Evolutionary conservation across 2,329 filamentous ascomycete genomes (phyloP).

Genomic region (Arthrobotrys musiformis): DNA sequence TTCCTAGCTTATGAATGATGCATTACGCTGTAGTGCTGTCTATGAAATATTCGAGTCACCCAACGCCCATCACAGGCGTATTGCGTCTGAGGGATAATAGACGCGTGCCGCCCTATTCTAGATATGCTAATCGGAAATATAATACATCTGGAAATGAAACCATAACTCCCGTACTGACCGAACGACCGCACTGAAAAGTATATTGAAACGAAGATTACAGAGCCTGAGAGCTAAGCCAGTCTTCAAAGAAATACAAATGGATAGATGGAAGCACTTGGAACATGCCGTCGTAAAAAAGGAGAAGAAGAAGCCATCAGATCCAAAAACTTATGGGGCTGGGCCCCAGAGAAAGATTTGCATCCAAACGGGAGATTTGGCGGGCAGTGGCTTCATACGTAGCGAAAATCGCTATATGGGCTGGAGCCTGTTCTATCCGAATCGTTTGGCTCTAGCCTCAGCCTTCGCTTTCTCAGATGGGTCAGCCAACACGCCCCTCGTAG

Average conservation of each 20-base stretch:
- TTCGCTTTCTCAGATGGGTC: slow-evolving; percentile 54
- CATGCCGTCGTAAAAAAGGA: background rate
- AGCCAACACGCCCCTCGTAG: slow-evolving; percentile 23
- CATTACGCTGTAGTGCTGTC: background rate
- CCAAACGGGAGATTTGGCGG: background rate
- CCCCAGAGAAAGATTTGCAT: background rate
- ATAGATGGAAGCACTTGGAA: background rate
- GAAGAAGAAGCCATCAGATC: background rate
- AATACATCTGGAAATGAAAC: slow-evolving; percentile 31
- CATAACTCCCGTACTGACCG: slow-evolving; percentile 31
- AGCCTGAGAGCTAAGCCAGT: background rate
- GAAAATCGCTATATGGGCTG: background rate
- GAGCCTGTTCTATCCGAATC: slow-evolving; percentile 29
- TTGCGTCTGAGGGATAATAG: background rate
- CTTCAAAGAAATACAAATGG: background rate
- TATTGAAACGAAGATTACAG: background rate
- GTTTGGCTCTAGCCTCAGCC: slow-evolving; percentile 52
- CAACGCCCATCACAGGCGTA: background rate
- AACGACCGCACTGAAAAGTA: slow-evolving; percentile 14
- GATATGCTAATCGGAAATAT: slow-evolving; percentile 36
- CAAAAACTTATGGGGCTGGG: background rate
- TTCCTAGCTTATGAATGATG: background rate
- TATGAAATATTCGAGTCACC: background rate
- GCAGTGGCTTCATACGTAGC: background rate
- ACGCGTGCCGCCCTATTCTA: background rate